Conservation (phyloP, 805 yeast species). For the Wickerhamiella siamensis region DNA sequence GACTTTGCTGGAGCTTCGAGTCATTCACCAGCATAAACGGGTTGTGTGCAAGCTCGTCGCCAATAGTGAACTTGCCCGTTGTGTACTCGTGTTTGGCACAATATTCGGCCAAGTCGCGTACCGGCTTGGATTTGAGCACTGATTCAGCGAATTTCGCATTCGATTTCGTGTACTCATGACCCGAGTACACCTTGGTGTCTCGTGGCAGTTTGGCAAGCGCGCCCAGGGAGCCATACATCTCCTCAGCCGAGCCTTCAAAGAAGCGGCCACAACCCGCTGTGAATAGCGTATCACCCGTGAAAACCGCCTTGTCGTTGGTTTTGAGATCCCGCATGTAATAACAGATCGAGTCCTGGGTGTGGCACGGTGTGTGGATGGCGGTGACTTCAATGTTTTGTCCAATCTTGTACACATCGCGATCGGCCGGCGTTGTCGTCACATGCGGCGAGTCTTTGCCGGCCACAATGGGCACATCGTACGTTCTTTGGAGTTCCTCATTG, state of each 20-base stretch:
- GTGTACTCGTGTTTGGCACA: slow-evolving; percentile 46
- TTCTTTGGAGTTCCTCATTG: slow-evolving; percentile 31
- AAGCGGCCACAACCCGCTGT: slow-evolving; percentile 93
- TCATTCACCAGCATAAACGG: slow-evolving; percentile 80
- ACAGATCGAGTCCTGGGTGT: slow-evolving; percentile 91
- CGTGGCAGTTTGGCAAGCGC: slow-evolving; percentile 45
- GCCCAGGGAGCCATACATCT: slow-evolving; percentile 65
- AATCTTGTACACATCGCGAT: slow-evolving; percentile 44
- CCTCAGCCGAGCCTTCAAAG: slow-evolving; percentile 75
- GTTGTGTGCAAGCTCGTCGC: slow-evolving; percentile 66
- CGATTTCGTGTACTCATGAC: slow-evolving; percentile 86
- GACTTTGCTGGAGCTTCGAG: slow-evolving; percentile 41
- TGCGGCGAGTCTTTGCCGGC: slow-evolving; percentile 74
- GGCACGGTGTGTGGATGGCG: slow-evolving; percentile 94
- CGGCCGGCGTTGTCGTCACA: slow-evolving; percentile 57
- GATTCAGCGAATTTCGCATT: slow-evolving; percentile 67
- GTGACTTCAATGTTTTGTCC: slow-evolving; percentile 54
- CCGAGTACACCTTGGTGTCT: slow-evolving; percentile 71
- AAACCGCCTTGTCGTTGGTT: slow-evolving; percentile 57
- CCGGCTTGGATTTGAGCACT: slow-evolving; percentile 39
- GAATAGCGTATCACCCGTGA: slow-evolving; percentile 93
- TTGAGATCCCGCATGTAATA: slow-evolving; percentile 55
- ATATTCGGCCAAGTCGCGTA: slow-evolving; percentile 40
- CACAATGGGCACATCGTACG: slow-evolving; percentile 43
- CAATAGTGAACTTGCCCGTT: slow-evolving; percentile 76